Conservation (phyloP, 768 basidiomycete species). For the Daedalea quercina region DNA sequence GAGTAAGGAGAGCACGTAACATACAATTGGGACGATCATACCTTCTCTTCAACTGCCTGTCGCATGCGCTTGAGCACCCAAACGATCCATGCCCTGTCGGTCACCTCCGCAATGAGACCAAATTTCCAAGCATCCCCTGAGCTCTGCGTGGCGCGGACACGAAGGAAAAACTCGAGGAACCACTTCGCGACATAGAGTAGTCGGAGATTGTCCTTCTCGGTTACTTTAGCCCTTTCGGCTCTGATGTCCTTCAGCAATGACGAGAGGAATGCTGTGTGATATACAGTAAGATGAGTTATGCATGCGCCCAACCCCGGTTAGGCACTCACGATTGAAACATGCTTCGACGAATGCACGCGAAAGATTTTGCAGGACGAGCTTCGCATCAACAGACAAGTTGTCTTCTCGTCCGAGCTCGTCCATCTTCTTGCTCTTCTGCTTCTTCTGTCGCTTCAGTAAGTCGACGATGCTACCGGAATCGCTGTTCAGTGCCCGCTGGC, state of each 20-base stretch:
- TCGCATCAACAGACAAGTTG: slow-evolving; percentile 60
- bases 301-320: no score
- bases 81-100: slow-evolving; percentile 79
- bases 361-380: slow-evolving; percentile 56
- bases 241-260: slow-evolving; percentile 89
- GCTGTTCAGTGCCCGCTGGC: slow-evolving; percentile 69
- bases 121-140: slow-evolving; percentile 49
- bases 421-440: slow-evolving; percentile 50
- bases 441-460: slow-evolving; percentile 42
- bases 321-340: slow-evolving; percentile 80
- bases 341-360: slow-evolving; percentile 71
- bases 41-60: slow-evolving; percentile 87
- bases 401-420: slow-evolving; percentile 69
- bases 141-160: slow-evolving; percentile 31
- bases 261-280: slow-evolving; percentile 75
- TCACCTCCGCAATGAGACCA: slow-evolving; percentile 77
- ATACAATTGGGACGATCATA: slow-evolving; percentile 22
- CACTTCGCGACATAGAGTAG: slow-evolving; percentile 84
- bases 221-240: slow-evolving; percentile 85
- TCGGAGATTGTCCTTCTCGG: slow-evolving; percentile 91
- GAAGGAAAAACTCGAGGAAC: slow-evolving; percentile 88
- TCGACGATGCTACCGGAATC: slow-evolving; percentile 71
- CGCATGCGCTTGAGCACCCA: slow-evolving; percentile 91
- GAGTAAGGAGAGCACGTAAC: background rate
- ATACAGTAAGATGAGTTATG: no score